phyloP scores from a whole-genome alignment of 2,329 filamentous ascomycete species.

The Alternaria sp. region DNA sequence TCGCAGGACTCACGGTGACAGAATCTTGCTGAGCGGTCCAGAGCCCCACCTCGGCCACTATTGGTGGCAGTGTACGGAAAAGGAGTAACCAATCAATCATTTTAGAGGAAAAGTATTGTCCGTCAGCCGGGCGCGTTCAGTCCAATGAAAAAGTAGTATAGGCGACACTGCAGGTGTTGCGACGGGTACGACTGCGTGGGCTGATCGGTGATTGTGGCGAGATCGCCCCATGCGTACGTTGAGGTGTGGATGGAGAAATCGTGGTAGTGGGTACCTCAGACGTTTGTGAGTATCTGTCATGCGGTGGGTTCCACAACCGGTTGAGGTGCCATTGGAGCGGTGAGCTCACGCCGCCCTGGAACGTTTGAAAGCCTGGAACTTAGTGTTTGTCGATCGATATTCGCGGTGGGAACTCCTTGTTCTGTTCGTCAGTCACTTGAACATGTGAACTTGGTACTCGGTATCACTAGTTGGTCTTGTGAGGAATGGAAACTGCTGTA shows the following conservation, averaged over 20 bases:
- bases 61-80: constrained; percentile 9
- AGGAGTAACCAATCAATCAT: constrained; percentile 16
- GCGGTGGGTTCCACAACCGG: constrained; percentile 7
- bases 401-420: constrained; percentile 1
- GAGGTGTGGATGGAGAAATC: constrained; percentile 15
- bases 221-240: constrained; percentile 16
- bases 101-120: constrained; percentile 4
- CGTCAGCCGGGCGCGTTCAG: neutral
- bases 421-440: neutral
- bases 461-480: constrained; percentile 3
- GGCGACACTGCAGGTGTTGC: constrained; percentile 22
- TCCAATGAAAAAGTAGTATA: constrained; percentile 13
- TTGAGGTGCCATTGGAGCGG: constrained; percentile 15
- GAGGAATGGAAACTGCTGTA: constrained; percentile 1
- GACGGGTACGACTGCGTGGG: constrained; percentile 16
- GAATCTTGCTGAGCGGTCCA: constrained; percentile 1
- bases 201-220: constrained; percentile 17
- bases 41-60: constrained; percentile 1
- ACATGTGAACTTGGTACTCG: neutral
- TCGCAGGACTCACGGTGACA: constrained; percentile 9
- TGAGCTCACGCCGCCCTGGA: constrained; percentile 7
- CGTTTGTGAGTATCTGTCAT: constrained; percentile 14
- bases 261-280: constrained; percentile 4
- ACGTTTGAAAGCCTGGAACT: constrained; percentile 1
- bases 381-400: constrained; percentile 13